A percentile compares a stretch with the other conserved stretches of the same genome.
Conservation (phyloP, 768 basidiomycete species). For the Kwoniella sp. region DNA sequence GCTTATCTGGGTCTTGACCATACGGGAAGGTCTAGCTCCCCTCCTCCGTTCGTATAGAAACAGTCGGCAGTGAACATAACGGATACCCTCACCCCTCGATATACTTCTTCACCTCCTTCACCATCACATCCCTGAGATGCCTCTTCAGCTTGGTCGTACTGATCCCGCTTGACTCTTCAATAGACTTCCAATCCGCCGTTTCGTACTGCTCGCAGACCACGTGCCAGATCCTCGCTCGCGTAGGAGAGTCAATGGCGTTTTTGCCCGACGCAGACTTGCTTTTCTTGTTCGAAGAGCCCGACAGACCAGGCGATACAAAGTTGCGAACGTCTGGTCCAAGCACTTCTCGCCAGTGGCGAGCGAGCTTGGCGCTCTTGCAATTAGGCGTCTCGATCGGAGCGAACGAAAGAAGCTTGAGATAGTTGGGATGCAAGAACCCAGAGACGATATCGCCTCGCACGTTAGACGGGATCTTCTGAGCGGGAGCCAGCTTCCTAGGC, state of each 20-base stretch:
- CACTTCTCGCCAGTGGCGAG: slow-evolving; percentile 37
- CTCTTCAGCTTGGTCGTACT: slow-evolving; percentile 29
- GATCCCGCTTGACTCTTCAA: slow-evolving; percentile 11
- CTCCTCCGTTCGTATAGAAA: too few relatives aligned
- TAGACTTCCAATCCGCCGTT: slow-evolving; percentile 23
- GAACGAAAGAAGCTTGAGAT: slow-evolving; percentile 13
- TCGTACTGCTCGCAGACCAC: slow-evolving; percentile 22
- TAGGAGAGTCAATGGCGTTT: slow-evolving; percentile 7
- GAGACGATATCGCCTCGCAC: slow-evolving; percentile 17
- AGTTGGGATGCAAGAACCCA: slow-evolving; percentile 8
- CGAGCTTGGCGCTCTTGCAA: slow-evolving; percentile 15
- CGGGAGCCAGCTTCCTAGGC: slow-evolving; percentile 16
- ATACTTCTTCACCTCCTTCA: slow-evolving; percentile 30
- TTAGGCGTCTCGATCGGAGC: background rate
- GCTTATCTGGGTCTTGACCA: too few relatives aligned
- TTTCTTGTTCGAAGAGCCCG: background rate
- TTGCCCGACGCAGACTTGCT: background rate
- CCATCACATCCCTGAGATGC: slow-evolving; percentile 36
- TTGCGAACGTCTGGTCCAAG: slow-evolving; percentile 23
- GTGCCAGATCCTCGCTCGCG: slow-evolving; percentile 26
- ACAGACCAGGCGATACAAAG: background rate
- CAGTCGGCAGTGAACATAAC: too few relatives aligned
- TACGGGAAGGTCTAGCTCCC: too few relatives aligned
- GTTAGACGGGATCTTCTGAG: slow-evolving; percentile 21
- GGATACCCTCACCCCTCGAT: slow-evolving; percentile 19